Evolutionary conservation across 139 green algal genomes (phyloP).

Genomic region (Diplosphaera chodatii): DNA sequence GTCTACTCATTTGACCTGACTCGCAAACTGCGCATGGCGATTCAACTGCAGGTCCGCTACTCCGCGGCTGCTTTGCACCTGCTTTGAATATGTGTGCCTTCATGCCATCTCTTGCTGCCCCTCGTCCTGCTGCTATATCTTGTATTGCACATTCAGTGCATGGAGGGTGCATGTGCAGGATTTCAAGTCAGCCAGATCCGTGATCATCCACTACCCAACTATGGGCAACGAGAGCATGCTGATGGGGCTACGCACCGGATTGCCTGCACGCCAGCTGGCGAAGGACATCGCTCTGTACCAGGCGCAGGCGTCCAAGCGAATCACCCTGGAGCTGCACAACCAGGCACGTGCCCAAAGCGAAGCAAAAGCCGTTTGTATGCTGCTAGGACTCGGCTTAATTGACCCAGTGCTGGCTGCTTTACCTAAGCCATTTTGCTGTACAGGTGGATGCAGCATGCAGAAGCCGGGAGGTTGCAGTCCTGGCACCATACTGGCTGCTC

Average conservation of each 20-base stretch:
- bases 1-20: conserved; percentile 30
- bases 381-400: too few species aligned
- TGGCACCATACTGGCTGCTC: conserved; percentile 37
- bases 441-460: conserved; percentile 23
- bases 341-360: too few species aligned
- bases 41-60: conserved; percentile 22
- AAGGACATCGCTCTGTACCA: conserved; percentile 5
- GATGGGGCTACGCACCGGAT: background rate
- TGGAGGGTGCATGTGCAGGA: too few species aligned
- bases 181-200: background rate
- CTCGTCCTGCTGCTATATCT: too few species aligned
- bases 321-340: conserved; percentile 15
- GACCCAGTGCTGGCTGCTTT: too few species aligned
- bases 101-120: too few species aligned
- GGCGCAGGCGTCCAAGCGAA: background rate
- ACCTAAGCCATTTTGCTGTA: background rate
- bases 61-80: too few species aligned
- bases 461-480: conserved; percentile 22
- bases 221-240: background rate
- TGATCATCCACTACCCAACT: conserved; percentile 16
- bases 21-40: conserved; percentile 16
- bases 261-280: conserved; percentile 10
- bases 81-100: too few species aligned
- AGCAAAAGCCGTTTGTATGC: too few species aligned
- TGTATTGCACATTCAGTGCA: too few species aligned